Evolutionary conservation across 202 grass and related monocot genomes (phyloP), one percentile per base, ranked within the genome.

Genomic region (Zizania palustris): DNA sequence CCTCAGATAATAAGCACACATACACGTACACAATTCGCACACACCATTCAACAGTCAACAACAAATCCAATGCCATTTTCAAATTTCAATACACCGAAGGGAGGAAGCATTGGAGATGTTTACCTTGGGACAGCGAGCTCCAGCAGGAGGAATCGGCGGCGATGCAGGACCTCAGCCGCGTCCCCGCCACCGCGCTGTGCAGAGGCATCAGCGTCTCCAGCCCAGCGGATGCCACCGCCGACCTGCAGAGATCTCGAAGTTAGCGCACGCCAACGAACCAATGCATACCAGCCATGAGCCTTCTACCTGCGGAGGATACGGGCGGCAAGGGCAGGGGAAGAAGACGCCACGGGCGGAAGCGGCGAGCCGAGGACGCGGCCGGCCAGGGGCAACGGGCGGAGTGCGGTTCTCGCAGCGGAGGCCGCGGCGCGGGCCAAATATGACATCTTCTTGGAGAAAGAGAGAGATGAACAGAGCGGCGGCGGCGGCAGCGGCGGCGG

Each of bases 41-140:
- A 63, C 0, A 71, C 35, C 11, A 66, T 21, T 20, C 38, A 73
- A 5, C 11, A 72, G 15, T 3, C 43, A n/a, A 80, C 14, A 63
- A 35, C 6, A 43, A 15, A 74, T 74, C 42, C 42, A 43, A 67
- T 7, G 18, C 9, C 3, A 2, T 28, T 28, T 18, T 4, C 22
- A 79, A 48, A 45, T 12, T 12, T 6, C 9, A 18, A 46, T 11
- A 36, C 35, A 42, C 11, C 13, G 59, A 51, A 33, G 12, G 16
- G 39, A 11, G 46, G 46, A 16, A 40, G 22, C 4, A 12, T 51
- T 12, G 34, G 9, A 20, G 28, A 37, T 3, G 15, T 4, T 60
- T 45, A 94, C 95, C 95, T 92, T 92, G 95, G 9, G 91, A 98
- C 58, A 98, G 91, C 33, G 82, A 92, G 71, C 91, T 88, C 95